Evolutionary conservation across 78 protist species (phyloP), one percentile per base, ranked within the genome.

Genomic region (Dictyostelium purpureum): DNA sequence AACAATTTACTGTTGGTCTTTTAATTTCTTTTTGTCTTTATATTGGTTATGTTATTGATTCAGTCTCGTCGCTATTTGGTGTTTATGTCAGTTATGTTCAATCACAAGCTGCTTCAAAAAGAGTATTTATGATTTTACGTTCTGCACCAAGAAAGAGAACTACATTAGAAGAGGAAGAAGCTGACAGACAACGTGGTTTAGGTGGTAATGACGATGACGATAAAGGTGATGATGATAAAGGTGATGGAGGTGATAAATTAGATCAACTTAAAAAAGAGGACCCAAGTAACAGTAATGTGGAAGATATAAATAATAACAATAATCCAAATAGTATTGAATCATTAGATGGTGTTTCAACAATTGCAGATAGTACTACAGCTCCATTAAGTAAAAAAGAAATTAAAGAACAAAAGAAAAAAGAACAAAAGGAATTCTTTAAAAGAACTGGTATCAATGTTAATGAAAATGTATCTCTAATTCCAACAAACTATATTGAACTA

Each of bases 1-100:
- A 57, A 9, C 79, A 83, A 37, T 83, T 83, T 59, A 69, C 90
- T 1, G 90, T 83, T 42, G 90, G 90, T 83, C 80, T 83, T n/a
- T 57, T 83, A n/a, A 43, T 83, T 26, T 47, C 69, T 56, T 83
- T 83, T 40, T 71, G 79, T 7, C 52, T 83, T 9, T 83, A 83
- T 10, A 76, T 83, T 42, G 90, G 90, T 83, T 83, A 83, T 57
- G 90, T 83, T 0, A 71, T 83, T 45, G 90, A 83, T 16, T 71
- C 81, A 35, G 54, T 80, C 31, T n/a, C 47, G 12, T 43, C 81
- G 0, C 4, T 73, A 42, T 85, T 85, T 73, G 91, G 91, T 71
- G 78, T 85, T 49, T 85, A 85, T 45, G 65, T 85, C 12, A 73
- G 82, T 51, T 85, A 85, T 45, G 81, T 85, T 45, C 91, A 85